Base-by-base conservation (phyloP, 371 early-diverging fungal species). In the Actinomucor elegans region DNA sequence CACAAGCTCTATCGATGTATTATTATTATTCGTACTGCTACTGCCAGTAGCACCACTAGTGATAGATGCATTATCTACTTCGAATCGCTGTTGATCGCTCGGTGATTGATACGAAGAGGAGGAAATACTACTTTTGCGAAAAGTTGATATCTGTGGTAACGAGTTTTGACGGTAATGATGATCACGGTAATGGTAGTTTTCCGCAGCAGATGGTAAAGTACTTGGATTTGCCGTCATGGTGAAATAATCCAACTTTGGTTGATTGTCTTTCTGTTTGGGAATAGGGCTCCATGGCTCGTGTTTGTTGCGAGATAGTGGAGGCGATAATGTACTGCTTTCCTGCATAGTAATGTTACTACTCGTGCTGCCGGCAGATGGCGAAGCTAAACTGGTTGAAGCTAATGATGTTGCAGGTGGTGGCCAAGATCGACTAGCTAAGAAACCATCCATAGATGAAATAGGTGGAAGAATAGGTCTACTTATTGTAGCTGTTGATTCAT, bases 381-480 rank as follows among this genome's bases (percentile, higher is more conserved):
- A 44, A 3, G 18, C 14, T 40, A 35, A 27, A 17, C 15, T 26
- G 1, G 27, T 26, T 31, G 36, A 34, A 23, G 52, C 4, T 20
- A 46, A 31, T 18, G 50, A 27, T 4, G 52, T 47, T 14, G 55
- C 43, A 18, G 40, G 47, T 27, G 63, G 56, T 33, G 55, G 50
- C 55, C 61, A 55, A 35, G 55, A 55, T 43, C 46, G 33, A 28
- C 38, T 55, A 6, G 55, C 28, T 8, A 52, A 38, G 14, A 24
- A 24, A 28, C 36, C 18, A 35, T 58, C 52, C 41, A 58, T 57
- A 20, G 59, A 33, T 35, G 55, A 64, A 9, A 64, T 64, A 15
- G 64, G 64, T 26, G 64, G 64, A 29, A 64, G 37, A n/a, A 15
- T 51, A 9, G 48, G 41, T 14, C 35, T 42, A n/a, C 5, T 50